Evolutionary conservation across 768 basidiomycete genomes (phyloP), one percentile per base, ranked within the genome.

Genomic region (Lanmaoa pseudosensibilis): DNA sequence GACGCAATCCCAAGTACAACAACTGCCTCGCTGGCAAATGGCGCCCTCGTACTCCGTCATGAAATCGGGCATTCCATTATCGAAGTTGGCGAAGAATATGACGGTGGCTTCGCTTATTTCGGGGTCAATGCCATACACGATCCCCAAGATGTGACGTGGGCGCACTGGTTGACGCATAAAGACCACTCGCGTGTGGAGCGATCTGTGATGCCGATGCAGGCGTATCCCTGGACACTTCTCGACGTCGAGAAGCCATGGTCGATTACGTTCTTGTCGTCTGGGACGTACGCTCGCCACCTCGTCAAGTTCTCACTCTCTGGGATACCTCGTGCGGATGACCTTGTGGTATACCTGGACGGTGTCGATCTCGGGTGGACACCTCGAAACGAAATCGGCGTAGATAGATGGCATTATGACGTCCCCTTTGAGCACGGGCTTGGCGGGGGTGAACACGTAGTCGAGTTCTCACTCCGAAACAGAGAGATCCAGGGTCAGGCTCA

Each of bases 11-110:
- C 15, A 32, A 90, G 90, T 4, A 86, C 88, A 5, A 83, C 88
- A 53, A 92, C 90, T 11, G 82, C 89, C 2, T 92, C 90, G 1
- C 69, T 82, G 19, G 77, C 83, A 13, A 92, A 91, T 52, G 89
- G 90, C 0, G 81, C 88, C 18, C 78, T 88, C 19, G 87, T 91
- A 7, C 78, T 92, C 32, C 81, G 88, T 7, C 90, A 90, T 63
- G 90, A 91, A 69, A 81, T 91, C 1, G 90, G 90, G 0, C 90
- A 92, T 71, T 89, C 87, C 23, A 82, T 91, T 46, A 88, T 91
- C 61, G 74, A 82, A 8, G 85, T 90, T 19, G 90, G 90, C 5
- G 90, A 92, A 71, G 90, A 91, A 72, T 91, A 92, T 65, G 90
- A 92, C 60, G 90, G 89, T 13, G 90, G 88, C 5, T 83, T 71